Base-by-base conservation (phyloP, 768 basidiomycete species). In the Suillus hirtellus region DNA sequence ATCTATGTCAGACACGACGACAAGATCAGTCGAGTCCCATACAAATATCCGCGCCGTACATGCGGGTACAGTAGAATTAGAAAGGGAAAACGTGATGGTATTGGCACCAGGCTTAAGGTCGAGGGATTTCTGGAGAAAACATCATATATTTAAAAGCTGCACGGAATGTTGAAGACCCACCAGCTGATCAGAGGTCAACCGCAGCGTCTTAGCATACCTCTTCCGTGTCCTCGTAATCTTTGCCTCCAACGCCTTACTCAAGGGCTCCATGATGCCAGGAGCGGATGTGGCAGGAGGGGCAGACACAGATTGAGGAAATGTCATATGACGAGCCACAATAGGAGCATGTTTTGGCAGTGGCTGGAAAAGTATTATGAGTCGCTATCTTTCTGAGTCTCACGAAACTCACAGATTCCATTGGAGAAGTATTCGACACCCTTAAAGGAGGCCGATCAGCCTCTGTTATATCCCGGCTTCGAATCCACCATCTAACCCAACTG, bases 1-100 rank as follows among this genome's bases (percentile, higher is more conserved):
- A 71, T 99, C 97, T 65, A 99, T 99, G 71, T 99, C 97, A 47
- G 95, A 97, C 46, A 99, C 87, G 31, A 99, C 92, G 24, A 99
- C 86, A 3, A 84, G 82, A 70, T 97, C 95, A 2, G 88, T 88
- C n/a, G 88, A 85, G 63, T 98, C 93, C 96, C 95, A 99, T 27
- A 99, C 82, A 68, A 99, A 99, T 65, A 99, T 92, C 5, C 95
- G 84, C 21, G 97, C 93, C 2, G 95, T 89, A 64, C 95, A 96
- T 3, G 90, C 93, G 2, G 92, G 85, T 1, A 82, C 83, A 5
- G 93, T 92, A 1, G 92, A 88, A 3, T 90, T 84, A 14, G 93
- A 92, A 46, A 98, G 84, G 1, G 95, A 96, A 73, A 99, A 99
- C 0, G 95, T 95, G 65, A 99, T 90, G 2, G 89, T 83, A 70